phyloP scores from a whole-genome alignment of 768 basidiomycete genomes.

The Kwoniella bestiolae region DNA sequence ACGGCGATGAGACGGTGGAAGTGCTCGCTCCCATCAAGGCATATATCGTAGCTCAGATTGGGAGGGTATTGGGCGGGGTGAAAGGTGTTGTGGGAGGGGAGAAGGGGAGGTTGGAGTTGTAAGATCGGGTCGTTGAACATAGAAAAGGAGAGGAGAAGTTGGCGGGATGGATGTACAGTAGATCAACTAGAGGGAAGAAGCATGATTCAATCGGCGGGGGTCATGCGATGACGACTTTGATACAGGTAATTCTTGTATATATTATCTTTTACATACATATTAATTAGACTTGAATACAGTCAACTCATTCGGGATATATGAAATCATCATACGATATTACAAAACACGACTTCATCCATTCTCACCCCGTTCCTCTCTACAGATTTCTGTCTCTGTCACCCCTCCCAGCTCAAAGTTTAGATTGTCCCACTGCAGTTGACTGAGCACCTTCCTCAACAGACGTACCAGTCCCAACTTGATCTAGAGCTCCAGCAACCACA shows the following conservation, averaged over 20 bases:
- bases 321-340: not conserved
- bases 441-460: conserved; percentile 8
- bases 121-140: not conserved
- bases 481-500: conserved; percentile 5
- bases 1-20: conserved; percentile 61
- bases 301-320: not conserved
- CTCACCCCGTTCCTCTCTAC: not conserved
- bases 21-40: conserved; percentile 22
- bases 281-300: not conserved
- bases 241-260: not conserved
- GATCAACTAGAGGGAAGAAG: too few species aligned
- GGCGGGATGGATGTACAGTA: conserved; percentile 1
- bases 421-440: not conserved
- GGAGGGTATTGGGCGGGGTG: conserved; percentile 10
- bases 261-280: conserved; percentile 4
- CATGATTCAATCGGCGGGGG: not conserved
- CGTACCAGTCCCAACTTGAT: not conserved
- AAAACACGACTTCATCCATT: not conserved
- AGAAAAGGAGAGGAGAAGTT: not conserved
- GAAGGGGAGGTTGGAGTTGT: conserved; percentile 21
- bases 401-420: not conserved
- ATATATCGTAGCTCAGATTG: conserved; percentile 22
- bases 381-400: too few species aligned
- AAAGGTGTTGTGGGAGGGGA: conserved; percentile 13
- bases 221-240: too few species aligned